phyloP scores from a whole-genome alignment of 2,329 filamentous ascomycete species.

The Alternaria incomplexa region DNA sequence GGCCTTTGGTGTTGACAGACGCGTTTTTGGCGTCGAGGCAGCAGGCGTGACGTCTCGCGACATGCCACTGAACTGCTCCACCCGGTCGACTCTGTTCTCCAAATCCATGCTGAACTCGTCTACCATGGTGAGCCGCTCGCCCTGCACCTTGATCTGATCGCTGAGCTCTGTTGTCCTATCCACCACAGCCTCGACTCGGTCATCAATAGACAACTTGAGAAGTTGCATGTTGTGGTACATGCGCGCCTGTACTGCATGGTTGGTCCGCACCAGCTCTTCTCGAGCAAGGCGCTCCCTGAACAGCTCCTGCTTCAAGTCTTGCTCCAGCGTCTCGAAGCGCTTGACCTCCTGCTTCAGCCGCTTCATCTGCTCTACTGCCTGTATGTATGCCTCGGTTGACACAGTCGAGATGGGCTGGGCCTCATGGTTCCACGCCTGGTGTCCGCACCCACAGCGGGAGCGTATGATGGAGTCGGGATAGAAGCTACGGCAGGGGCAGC shows the following conservation, averaged over 20 bases:
- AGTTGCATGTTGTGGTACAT: conserved; percentile 49
- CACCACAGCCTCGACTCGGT: conserved; percentile 50
- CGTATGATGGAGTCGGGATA: conserved; percentile 46
- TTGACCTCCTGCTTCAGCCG: conserved; percentile 41
- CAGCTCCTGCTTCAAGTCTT: conserved; percentile 46
- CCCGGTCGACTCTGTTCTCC: conserved; percentile 46
- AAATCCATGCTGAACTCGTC: conserved; percentile 50
- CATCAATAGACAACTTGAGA: conserved; percentile 48
- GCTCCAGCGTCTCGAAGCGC: conserved; percentile 43
- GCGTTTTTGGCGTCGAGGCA: conserved; percentile 35
- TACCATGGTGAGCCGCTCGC: conserved; percentile 45
- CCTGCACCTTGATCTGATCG: conserved; percentile 46
- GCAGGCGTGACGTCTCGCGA: conserved; percentile 41
- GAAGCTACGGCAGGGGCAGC: conserved; percentile 55
- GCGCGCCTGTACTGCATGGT: conserved; percentile 42
- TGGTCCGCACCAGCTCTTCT: conserved; percentile 42
- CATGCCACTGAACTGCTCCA: conserved; percentile 33
- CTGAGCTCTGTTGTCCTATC: conserved; percentile 48
- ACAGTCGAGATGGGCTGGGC: conserved; percentile 42
- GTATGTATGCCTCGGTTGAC: conserved; percentile 45
- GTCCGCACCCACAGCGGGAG: conserved; percentile 55
- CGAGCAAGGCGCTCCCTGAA: conserved; percentile 43
- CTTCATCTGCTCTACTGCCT: conserved; percentile 47
- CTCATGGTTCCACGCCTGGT: conserved; percentile 56
- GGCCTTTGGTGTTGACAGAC: conserved; percentile 26